These are phyloP conservation scores for Fusarium redolens DNA, from an alignment of 2,329 filamentous ascomycete genomes.

Conservation along the genomic window DNA sequence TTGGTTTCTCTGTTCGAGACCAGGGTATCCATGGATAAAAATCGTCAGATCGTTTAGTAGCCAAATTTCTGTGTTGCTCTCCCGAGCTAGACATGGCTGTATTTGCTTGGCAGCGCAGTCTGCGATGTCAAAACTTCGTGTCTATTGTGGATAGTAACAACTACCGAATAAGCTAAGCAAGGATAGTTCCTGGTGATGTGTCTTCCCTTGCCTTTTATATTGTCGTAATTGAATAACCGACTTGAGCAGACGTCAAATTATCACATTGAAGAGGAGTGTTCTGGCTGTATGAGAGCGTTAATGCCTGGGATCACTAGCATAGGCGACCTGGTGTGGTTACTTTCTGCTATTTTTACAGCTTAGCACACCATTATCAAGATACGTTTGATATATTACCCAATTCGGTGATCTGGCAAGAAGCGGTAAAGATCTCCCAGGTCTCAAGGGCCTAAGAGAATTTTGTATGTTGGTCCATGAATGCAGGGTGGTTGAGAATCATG, in stretches of 20 bases:
- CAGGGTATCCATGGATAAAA: neutral
- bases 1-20: neutral
- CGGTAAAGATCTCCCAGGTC: neutral
- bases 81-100: conserved; percentile 9
- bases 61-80: neutral
- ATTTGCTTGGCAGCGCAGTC: neutral
- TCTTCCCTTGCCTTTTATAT: neutral
- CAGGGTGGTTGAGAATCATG: neutral
- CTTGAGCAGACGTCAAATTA: neutral
- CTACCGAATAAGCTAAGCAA: neutral
- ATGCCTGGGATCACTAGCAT: neutral
- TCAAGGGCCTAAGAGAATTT: neutral
- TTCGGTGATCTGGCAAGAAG: neutral
- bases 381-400: neutral
- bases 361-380: too few species aligned
- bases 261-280: neutral
- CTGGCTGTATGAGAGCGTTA: too few species aligned
- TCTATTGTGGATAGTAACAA: neutral
- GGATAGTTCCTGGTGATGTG: neutral
- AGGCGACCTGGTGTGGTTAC: neutral
- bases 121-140: neutral
- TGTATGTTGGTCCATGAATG: too few species aligned
- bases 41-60: neutral
- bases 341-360: neutral
- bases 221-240: neutral